Percentiles rank a stretch among this genome's conserved stretches.
phyloP scores from a whole-genome alignment of 768 basidiomycete species.

The Xerocomus potaroensis region DNA sequence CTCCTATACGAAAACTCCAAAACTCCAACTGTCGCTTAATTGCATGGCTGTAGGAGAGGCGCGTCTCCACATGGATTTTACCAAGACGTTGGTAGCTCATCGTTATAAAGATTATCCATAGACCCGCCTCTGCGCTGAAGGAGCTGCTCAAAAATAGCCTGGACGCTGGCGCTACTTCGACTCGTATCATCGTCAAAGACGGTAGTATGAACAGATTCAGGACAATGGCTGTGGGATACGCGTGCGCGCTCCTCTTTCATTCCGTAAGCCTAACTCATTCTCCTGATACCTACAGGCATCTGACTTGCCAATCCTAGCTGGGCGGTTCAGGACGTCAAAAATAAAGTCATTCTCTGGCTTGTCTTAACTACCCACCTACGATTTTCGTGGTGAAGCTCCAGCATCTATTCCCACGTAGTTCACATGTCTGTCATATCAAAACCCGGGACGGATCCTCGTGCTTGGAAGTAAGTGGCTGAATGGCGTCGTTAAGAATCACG shows the following conservation, averaged over 20 bases:
- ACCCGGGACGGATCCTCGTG: conserved; percentile 73
- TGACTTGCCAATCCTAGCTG: conserved; percentile 87
- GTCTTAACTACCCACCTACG: conserved; percentile 81
- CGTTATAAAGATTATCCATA: conserved; percentile 65
- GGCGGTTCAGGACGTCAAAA: conserved; percentile 95
- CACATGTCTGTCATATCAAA: conserved; percentile 90
- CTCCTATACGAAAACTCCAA: conserved; percentile 72
- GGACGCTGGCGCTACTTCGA: conserved; percentile 88
- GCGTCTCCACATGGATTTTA: conserved; percentile 1
- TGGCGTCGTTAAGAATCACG: not conserved
- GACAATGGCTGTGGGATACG: conserved; percentile 96
- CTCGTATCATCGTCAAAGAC: conserved; percentile 87
- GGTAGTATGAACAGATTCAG: conserved; percentile 97
- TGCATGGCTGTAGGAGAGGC: conserved; percentile 84
- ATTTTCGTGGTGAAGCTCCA: conserved; percentile 94
- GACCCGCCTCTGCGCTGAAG: conserved; percentile 93
- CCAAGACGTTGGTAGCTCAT: conserved; percentile 1
- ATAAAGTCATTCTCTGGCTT: conserved; percentile 83
- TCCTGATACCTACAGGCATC: conserved; percentile 61
- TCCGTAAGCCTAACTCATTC: too few relatives aligned
- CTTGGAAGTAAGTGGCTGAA: conserved; percentile 76
- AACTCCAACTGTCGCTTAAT: conserved; percentile 85
- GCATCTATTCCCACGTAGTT: conserved; percentile 95
- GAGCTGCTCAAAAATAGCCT: conserved; percentile 92
- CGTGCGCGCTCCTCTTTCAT: conserved; percentile 41